Evolutionary conservation across 2,329 filamentous ascomycete genomes (phyloP).

Genomic region (Ramularia endophylla): DNA sequence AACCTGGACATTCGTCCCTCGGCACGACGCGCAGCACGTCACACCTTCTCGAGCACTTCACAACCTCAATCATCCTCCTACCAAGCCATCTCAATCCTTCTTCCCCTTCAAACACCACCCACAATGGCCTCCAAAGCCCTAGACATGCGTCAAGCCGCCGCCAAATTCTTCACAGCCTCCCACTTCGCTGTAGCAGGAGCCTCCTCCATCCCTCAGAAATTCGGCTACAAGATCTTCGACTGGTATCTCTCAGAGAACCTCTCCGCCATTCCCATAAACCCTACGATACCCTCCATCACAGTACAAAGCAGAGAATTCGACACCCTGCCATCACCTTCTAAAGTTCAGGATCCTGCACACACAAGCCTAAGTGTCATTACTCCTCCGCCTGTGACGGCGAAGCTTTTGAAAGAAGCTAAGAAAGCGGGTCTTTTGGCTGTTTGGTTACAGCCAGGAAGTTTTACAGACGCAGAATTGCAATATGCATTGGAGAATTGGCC

Average conservation of each 20-base stretch:
- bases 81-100: too few species aligned
- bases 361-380: constrained; percentile 85
- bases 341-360: constrained; percentile 59
- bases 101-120: too few species aligned
- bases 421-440: constrained; percentile 66
- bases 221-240: constrained; percentile 81
- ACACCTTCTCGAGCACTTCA: too few species aligned
- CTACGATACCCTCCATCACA: constrained; percentile 58
- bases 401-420: constrained; percentile 71
- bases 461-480: constrained; percentile 66
- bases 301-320: constrained; percentile 54
- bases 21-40: too few species aligned
- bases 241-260: constrained; percentile 79
- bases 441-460: constrained; percentile 89
- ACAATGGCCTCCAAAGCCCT: too few species aligned
- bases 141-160: constrained; percentile 64
- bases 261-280: constrained; percentile 79
- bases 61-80: too few species aligned
- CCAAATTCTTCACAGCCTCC: constrained; percentile 72
- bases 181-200: constrained; percentile 87
- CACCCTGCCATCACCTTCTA: constrained; percentile 60
- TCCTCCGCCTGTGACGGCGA: constrained; percentile 68
- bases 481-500: constrained; percentile 64
- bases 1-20: too few species aligned
- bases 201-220: constrained; percentile 77